phyloP scores from a whole-genome alignment of 805 yeast species.

The Lachancea waltii region DNA sequence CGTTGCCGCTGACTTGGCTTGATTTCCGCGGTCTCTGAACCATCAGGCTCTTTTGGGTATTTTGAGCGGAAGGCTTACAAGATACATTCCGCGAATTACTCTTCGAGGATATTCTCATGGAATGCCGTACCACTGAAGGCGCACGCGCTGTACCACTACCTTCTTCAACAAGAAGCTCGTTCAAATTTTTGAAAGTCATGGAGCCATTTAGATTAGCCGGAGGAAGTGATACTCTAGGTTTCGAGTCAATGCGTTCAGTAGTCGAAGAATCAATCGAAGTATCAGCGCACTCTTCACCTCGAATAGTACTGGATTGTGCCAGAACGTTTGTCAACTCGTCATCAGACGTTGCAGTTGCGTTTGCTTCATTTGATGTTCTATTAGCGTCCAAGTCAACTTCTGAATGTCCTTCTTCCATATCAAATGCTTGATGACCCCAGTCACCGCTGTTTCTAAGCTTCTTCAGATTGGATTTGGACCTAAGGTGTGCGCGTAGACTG shows the following conservation, averaged over 20 bases:
- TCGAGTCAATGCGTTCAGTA: neutral
- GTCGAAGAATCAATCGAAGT: neutral
- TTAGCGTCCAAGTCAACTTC: no score
- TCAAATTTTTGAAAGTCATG: constrained; percentile 26
- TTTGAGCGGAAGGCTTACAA: constrained; percentile 14
- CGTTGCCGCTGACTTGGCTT: constrained; percentile 6
- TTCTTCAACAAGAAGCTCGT: constrained; percentile 17
- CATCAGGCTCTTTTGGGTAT: constrained; percentile 4
- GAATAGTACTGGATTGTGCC: constrained; percentile 28
- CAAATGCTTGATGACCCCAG: constrained; percentile 9
- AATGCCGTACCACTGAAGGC: constrained; percentile 1
- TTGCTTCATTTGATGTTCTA: no score
- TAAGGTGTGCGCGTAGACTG: constrained; percentile 7
- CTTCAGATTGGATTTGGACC: constrained; percentile 9
- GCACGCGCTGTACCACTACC: neutral
- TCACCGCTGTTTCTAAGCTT: constrained; percentile 11
- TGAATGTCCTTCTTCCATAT: no score
- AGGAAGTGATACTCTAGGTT: constrained; percentile 19
- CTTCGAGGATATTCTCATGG: neutral
- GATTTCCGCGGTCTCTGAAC: constrained; percentile 6
- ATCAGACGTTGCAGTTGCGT: no score
- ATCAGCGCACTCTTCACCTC: constrained; percentile 1
- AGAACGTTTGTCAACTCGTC: constrained; percentile 14
- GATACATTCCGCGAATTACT: constrained; percentile 6
- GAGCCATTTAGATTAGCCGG: constrained; percentile 23